These are phyloP conservation scores for Naganishia sp. DNA, from an alignment of 1,284 basidiomycete species.

Conservation along the genomic window DNA sequence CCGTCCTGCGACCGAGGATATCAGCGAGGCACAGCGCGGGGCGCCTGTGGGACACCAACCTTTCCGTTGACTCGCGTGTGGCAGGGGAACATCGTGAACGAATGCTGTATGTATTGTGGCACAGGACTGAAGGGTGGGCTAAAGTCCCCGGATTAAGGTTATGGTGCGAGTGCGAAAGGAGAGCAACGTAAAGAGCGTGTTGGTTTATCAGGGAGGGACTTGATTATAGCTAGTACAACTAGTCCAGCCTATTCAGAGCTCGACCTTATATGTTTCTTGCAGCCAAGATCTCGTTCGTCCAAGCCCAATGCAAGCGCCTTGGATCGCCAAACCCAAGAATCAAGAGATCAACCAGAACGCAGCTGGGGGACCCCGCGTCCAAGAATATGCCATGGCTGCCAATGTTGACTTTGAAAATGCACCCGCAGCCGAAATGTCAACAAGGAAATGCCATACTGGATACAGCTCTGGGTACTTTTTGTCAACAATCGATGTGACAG, in stretches of 20 bases:
- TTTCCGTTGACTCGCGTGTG: neutral
- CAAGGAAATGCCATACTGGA: neutral
- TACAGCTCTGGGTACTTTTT: too few relatives aligned
- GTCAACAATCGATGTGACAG: too few relatives aligned
- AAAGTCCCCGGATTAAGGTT: neutral
- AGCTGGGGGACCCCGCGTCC: neutral
- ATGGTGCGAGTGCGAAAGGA: neutral
- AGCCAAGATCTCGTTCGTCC: neutral
- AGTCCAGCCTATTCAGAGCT: neutral
- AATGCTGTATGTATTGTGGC: neutral
- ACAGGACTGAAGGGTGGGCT: neutral
- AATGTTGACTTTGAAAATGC: conserved; percentile 9
- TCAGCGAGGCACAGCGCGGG: neutral
- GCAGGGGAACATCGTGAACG: conserved; percentile 18
- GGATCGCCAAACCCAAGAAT: neutral
- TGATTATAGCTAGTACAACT: neutral
- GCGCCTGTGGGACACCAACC: neutral
- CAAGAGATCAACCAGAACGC: neutral
- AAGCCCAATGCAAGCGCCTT: neutral
- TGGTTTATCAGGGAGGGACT: neutral
- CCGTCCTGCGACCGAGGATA: neutral
- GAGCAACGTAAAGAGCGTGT: neutral
- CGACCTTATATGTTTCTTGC: neutral
- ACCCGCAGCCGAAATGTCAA: conserved; percentile 11
- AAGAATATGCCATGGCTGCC: neutral